Conservation (phyloP, 257 asterid genomes). For the Ehretia macrophylla region DNA sequence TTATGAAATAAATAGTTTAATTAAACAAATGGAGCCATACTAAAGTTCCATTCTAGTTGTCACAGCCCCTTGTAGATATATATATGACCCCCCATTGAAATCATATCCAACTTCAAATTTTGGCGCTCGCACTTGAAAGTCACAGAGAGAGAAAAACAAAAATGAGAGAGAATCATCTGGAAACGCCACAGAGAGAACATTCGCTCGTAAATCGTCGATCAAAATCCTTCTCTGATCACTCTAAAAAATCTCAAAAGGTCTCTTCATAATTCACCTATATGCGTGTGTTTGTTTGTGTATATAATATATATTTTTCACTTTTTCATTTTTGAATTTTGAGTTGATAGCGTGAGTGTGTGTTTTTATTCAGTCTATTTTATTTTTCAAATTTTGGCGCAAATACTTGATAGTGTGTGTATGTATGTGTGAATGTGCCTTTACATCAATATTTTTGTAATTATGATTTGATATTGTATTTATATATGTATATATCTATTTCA, state of each 20-base stretch:
- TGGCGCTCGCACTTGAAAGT: slow-evolving; percentile 8
- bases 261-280: not conserved
- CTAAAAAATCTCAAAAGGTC: slow-evolving; percentile 39
- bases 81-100: no score
- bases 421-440: no score
- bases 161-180: slow-evolving; percentile 18
- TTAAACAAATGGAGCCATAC: no score
- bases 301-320: not conserved
- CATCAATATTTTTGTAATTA: not conserved
- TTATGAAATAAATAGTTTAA: no score
- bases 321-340: not conserved
- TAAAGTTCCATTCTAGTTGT: no score
- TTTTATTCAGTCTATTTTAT: no score
- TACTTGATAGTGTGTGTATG: no score
- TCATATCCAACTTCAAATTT: slow-evolving; percentile 1
- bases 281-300: not conserved
- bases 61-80: no score
- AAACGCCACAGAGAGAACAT: slow-evolving; percentile 20
- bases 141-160: slow-evolving; percentile 1
- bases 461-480: not conserved
- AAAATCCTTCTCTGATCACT: slow-evolving; percentile 36
- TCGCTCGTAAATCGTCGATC: slow-evolving; percentile 29
- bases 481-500: slow-evolving; percentile 3
- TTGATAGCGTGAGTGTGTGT: not conserved
- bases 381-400: no score